These are phyloP conservation scores for Rostrohypoxylon terebratum DNA, from an alignment of 495 filamentous ascomycete species.

Conservation along the genomic window DNA sequence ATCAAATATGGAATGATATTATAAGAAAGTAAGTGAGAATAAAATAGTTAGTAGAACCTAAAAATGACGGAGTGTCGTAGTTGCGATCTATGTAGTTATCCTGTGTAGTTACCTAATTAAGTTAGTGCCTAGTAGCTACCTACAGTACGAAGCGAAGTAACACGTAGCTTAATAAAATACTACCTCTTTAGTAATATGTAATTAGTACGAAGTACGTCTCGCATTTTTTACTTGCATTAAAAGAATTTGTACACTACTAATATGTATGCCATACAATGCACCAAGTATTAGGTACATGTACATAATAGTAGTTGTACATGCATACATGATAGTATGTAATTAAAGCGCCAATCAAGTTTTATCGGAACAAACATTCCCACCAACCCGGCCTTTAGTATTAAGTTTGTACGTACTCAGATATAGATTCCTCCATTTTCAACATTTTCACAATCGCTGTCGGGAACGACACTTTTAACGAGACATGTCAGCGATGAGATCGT, in stretches of 20 bases:
- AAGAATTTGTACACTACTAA: background rate
- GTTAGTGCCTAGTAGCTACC: constrained; percentile 21
- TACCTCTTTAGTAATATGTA: constrained; percentile 23
- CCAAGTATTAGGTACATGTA: background rate
- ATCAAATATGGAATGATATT: background rate
- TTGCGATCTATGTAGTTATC: background rate
- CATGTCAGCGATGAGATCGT: too few species aligned
- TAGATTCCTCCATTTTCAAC: too few species aligned
- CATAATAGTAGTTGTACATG: too few species aligned
- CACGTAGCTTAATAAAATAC: constrained; percentile 19
- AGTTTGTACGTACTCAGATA: too few species aligned
- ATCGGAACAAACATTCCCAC: background rate
- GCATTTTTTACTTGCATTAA: constrained; percentile 2
- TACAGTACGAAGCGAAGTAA: too few species aligned
- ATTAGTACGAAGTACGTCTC: too few species aligned
- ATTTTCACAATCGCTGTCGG: too few species aligned
- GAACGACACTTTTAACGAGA: too few species aligned
- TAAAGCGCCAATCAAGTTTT: background rate
- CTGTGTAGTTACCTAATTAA: constrained; percentile 8
- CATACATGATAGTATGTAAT: too few species aligned
- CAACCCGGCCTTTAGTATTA: background rate
- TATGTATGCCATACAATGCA: too few species aligned
- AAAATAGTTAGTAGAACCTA: too few species aligned
- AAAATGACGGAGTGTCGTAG: constrained; percentile 4
- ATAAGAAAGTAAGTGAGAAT: background rate